Evolutionary conservation across 225 moss, liverwort and hornwort species (phyloP).

Genomic region (Bryum argenteum): DNA sequence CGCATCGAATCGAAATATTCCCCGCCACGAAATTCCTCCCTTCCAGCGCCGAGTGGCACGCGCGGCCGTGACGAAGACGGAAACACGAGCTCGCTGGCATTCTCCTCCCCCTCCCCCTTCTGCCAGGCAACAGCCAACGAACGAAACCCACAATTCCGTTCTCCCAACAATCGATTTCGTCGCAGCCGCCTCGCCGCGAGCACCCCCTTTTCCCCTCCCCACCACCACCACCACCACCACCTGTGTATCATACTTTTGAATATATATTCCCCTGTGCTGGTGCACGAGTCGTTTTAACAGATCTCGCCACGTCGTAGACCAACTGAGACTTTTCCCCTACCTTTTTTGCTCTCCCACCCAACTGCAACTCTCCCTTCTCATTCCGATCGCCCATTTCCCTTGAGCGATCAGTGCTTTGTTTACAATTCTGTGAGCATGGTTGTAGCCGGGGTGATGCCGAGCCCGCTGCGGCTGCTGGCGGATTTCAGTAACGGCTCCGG

Average conservation of each 20-base stretch:
- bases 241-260: not conserved
- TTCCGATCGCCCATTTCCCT: not conserved
- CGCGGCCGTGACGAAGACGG: no score
- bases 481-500: conserved; percentile 1
- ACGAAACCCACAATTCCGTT: not conserved
- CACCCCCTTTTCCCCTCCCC: not conserved
- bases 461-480: conserved; percentile 14
- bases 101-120: no score
- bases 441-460: conserved; percentile 27
- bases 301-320: not conserved
- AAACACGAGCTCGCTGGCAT: no score
- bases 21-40: not conserved
- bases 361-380: no score
- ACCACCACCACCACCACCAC: no score
- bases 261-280: not conserved
- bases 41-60: not conserved
- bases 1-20: not conserved
- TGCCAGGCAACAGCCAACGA: no score
- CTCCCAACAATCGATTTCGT: not conserved
- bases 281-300: not conserved
- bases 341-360: not conserved
- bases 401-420: not conserved
- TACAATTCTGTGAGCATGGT: conserved; percentile 3
- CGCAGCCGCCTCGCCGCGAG: not conserved
- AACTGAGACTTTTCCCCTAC: not conserved